These are phyloP conservation scores for Aspergillus diversus DNA, from an alignment of 495 filamentous ascomycete genomes.

Conservation along the genomic window DNA sequence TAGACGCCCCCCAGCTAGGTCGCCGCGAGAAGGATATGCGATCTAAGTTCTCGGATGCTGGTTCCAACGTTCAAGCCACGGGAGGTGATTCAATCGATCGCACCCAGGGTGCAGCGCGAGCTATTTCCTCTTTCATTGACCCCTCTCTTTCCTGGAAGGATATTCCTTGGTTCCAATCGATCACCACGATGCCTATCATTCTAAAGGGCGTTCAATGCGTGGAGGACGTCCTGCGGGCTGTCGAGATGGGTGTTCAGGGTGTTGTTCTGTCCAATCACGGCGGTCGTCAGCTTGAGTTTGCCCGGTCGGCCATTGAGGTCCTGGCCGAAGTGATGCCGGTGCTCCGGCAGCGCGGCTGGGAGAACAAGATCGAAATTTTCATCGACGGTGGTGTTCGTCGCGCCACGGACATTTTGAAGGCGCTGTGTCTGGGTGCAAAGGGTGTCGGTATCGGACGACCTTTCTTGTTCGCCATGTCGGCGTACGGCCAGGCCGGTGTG, in stretches of 20 bases:
- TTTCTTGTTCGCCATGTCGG: conserved; percentile 94
- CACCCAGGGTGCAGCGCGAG: conserved; percentile 87
- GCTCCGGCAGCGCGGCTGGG: conserved; percentile 77
- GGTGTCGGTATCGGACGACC: conserved; percentile 94
- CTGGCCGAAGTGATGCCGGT: conserved; percentile 97
- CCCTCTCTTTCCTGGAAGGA: conserved; percentile 89
- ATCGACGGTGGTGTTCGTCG: conserved; percentile 89
- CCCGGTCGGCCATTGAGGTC: conserved; percentile 88
- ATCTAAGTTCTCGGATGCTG: conserved; percentile 83
- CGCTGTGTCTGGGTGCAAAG: conserved; percentile 83
- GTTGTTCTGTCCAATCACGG: conserved; percentile 98
- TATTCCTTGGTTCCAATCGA: conserved; percentile 88
- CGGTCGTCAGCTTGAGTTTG: conserved; percentile 93
- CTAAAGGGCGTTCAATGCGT: conserved; percentile 97
- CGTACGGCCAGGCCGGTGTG: conserved; percentile 87
- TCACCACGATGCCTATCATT: conserved; percentile 96
- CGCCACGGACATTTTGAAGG: conserved; percentile 64
- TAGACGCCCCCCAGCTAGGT: conserved; percentile 94
- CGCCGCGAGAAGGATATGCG: conserved; percentile 96
- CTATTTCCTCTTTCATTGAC: conserved; percentile 96
- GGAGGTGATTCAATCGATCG: conserved; percentile 71
- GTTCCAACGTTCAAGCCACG: conserved; percentile 76
- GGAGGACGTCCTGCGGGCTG: conserved; percentile 87
- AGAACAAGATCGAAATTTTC: conserved; percentile 86
- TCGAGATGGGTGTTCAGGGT: conserved; percentile 83